phyloP scores from a whole-genome alignment of 2,329 filamentous ascomycete genomes.

The Gnomoniopsis smithogilvyi region DNA sequence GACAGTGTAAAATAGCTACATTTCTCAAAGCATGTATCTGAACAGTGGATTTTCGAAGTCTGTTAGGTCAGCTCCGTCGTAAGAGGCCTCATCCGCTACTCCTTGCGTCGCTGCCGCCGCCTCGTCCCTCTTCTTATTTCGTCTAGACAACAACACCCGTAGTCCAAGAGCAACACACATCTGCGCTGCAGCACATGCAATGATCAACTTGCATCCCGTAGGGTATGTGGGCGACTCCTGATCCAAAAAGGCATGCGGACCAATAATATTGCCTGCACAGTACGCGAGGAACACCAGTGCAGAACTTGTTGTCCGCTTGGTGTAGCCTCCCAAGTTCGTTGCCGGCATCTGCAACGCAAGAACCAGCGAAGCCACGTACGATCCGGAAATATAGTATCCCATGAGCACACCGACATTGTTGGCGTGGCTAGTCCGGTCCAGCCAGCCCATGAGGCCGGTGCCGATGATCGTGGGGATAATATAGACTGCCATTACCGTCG shows the following conservation, averaged over 20 bases:
- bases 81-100: constrained; percentile 25
- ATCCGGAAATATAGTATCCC: constrained; percentile 47
- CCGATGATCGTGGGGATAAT: constrained; percentile 49
- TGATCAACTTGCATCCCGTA: constrained; percentile 49
- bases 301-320: constrained; percentile 42
- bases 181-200: constrained; percentile 42
- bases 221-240: constrained; percentile 44
- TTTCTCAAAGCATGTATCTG: constrained; percentile 24
- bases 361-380: constrained; percentile 49
- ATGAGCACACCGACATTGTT: constrained; percentile 45
- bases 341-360: constrained; percentile 51
- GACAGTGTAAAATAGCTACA: no score
- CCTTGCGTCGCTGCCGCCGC: constrained; percentile 20
- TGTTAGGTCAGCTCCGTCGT: constrained; percentile 29
- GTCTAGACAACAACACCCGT: constrained; percentile 31
- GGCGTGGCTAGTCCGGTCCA: constrained; percentile 28
- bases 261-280: constrained; percentile 44
- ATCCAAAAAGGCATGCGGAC: constrained; percentile 42
- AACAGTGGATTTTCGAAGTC: constrained; percentile 35
- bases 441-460: constrained; percentile 46
- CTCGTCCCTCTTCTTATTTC: constrained; percentile 37
- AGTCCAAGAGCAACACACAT: constrained; percentile 33
- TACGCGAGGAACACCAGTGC: constrained; percentile 45
- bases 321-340: constrained; percentile 45
- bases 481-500: constrained; percentile 49